Evolutionary conservation across 148 eudicot species (phyloP), one percentile per base, ranked within the genome.

Genomic region (Camellia sinensis): DNA sequence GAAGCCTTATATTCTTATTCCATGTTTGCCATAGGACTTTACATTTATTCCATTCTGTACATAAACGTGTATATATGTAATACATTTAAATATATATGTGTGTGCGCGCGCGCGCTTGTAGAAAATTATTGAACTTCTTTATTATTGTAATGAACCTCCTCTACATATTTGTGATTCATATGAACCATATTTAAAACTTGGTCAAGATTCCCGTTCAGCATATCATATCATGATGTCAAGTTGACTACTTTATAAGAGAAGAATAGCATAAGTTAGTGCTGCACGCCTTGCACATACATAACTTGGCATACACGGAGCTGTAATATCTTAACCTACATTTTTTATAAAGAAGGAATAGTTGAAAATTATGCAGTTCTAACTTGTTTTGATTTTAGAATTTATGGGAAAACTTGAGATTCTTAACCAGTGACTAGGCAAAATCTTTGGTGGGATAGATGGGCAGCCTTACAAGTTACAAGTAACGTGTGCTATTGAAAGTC

Each of bases 261-360:
- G 71, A 40, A 41, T 67, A 29, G 37, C 37, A 29, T 67, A 15
- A 19, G 17, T 18, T 41, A 68, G 52, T 68, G 50, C 52, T 68
- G 72, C 72, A 68, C 73, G 52, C 43, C 43, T 18, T 69, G 73
- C 73, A 69, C 1, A 3, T 69, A 46, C 73, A 69, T 45, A 44
- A 18, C 73, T 19, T 44, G 73, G 73, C 52, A 43, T 9, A 44
- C 53, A 57, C 15, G 73, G 29, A 69, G 73, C 50, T 45, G 29
- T 44, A 18, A 29, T 29, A 29, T 29, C n/a, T 45, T 5, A 3
- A 18, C 43, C 73, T 22, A 43, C 18, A 52, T 7, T 44, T 68
- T 67, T 68, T 44, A 45, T 69, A 11, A 69, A 69, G 52, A 43
- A 22, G 22, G 46, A 69, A 19, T 29, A 10, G 9, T 13, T n/a